Evolutionary conservation across 2,329 filamentous ascomycete species (phyloP).

Genomic region (Fusarium sp.): DNA sequence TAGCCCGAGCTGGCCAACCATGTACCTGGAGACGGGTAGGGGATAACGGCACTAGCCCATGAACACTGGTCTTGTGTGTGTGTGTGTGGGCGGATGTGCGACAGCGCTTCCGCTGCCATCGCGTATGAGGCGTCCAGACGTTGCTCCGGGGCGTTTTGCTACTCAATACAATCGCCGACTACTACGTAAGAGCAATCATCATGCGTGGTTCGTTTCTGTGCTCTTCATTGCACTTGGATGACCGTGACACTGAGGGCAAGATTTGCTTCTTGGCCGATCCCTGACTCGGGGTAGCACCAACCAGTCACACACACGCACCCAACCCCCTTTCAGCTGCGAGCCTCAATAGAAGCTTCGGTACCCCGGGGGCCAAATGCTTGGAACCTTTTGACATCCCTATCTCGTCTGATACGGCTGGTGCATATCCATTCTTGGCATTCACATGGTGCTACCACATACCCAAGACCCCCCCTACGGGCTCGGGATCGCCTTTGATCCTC

Average conservation of each 20-base stretch:
- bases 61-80: background rate
- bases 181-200: background rate
- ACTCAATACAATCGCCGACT: background rate
- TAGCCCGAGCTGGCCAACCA: conserved; percentile 2
- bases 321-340: background rate
- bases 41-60: background rate
- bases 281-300: background rate
- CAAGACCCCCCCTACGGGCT: background rate
- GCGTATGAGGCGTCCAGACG: background rate
- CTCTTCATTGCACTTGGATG: background rate
- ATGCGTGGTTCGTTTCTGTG: background rate
- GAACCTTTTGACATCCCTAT: background rate
- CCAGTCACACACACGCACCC: background rate
- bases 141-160: background rate
- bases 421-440: conserved; percentile 36
- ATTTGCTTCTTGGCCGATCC: background rate
- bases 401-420: conserved; percentile 14
- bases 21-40: background rate
- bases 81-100: background rate
- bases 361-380: background rate
- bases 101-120: conserved; percentile 5
- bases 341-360: conserved; percentile 11
- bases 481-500: conserved; percentile 11
- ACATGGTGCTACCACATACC: conserved; percentile 12
- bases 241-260: background rate